These are phyloP conservation scores for Ceratobasidium theobromae DNA, from an alignment of 1,284 basidiomycete genomes.

Conservation along the genomic window DNA sequence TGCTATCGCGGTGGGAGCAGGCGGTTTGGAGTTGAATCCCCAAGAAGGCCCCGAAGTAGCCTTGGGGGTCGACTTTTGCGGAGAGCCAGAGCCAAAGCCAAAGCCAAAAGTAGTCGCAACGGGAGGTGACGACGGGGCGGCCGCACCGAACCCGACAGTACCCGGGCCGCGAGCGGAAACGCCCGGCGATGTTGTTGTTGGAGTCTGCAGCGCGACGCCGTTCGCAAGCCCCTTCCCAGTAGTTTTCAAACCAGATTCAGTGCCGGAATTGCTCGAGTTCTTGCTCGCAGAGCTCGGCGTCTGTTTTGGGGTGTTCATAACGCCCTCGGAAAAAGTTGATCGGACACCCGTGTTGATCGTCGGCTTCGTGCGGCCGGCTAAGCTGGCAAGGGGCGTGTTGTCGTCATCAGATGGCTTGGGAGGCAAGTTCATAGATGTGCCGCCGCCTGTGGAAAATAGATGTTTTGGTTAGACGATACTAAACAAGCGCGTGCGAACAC, in stretches of 20 bases:
- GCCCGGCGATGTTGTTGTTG: not conserved
- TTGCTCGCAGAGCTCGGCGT: not conserved
- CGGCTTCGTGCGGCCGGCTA: not conserved
- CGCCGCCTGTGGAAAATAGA: not conserved
- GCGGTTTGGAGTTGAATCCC: not conserved
- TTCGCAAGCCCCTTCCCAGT: not conserved
- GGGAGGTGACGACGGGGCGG: not conserved
- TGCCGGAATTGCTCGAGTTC: not conserved
- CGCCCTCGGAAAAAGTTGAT: not conserved
- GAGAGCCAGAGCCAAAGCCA: not conserved
- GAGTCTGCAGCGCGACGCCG: not conserved
- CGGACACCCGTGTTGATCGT: not conserved
- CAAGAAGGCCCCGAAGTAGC: not conserved
- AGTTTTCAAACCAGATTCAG: not conserved
- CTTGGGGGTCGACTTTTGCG: not conserved
- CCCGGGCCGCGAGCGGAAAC: constrained; percentile 7
- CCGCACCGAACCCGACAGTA: not conserved
- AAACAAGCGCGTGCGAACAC: not conserved
- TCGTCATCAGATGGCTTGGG: constrained; percentile 7
- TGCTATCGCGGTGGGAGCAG: not conserved
- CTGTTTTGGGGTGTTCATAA: not conserved
- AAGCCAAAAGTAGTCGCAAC: not conserved
- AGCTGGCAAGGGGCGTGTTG: not conserved
- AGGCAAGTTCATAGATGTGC: not conserved
- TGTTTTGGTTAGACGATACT: constrained; percentile 12